Conservation (phyloP, 495 filamentous ascomycete genomes). For the Neohortaea acidophila region DNA sequence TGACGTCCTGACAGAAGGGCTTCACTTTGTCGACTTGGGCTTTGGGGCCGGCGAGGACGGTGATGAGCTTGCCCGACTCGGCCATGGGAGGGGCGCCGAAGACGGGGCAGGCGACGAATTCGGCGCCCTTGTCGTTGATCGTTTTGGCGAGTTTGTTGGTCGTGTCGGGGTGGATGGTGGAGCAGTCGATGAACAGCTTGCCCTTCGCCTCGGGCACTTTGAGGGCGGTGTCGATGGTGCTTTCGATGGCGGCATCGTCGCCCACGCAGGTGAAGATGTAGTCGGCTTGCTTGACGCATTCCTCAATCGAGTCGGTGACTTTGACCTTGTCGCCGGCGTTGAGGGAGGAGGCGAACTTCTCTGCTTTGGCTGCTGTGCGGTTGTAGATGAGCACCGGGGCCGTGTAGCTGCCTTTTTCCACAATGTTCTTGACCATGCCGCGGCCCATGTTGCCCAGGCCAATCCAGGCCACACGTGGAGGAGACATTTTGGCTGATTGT, state of each 20-base stretch:
- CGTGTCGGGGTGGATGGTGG: constrained; percentile 75
- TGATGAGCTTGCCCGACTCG: constrained; percentile 57
- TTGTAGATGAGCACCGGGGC: constrained; percentile 65
- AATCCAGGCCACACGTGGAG: constrained; percentile 57
- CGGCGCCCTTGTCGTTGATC: constrained; percentile 41
- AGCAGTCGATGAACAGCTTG: constrained; percentile 73
- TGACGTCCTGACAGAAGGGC: constrained; percentile 69
- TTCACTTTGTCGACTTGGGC: constrained; percentile 44
- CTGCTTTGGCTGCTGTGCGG: constrained; percentile 35
- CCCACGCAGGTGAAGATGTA: constrained; percentile 75
- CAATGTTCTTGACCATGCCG: constrained; percentile 79
- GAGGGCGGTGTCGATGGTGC: constrained; percentile 35
- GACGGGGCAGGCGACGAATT: constrained; percentile 67
- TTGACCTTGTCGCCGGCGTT: constrained; percentile 39
- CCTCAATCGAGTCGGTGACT: constrained; percentile 44
- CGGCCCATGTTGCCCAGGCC: constrained; percentile 86
- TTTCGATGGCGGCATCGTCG: constrained; percentile 56
- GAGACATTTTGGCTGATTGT: too few species aligned
- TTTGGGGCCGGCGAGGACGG: constrained; percentile 56
- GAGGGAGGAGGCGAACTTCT: constrained; percentile 24
- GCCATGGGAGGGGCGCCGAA: constrained; percentile 74
- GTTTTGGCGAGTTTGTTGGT: constrained; percentile 45
- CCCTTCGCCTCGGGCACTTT: constrained; percentile 33
- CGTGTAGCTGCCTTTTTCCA: constrained; percentile 55
- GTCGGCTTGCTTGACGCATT: constrained; percentile 51